Base-by-base conservation (phyloP, 345 rosid species). In the Pseudoturritis turrita region DNA sequence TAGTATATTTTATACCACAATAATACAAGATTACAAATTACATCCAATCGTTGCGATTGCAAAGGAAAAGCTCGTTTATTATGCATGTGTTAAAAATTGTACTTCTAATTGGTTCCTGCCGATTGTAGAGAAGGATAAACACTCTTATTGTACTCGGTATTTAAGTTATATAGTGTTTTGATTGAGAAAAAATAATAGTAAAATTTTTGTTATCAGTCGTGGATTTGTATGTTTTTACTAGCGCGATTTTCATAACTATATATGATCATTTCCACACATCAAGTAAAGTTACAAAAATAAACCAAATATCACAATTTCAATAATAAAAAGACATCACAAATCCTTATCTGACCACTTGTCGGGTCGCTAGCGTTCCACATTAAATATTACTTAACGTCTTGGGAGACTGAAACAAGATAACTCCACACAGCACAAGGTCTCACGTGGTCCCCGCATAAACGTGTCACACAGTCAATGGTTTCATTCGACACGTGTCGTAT, bases 401-500 rank as follows among this genome's bases (percentile, higher is more conserved):
- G 74, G 79, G 70, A 75, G 74, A 62, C 70, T 75, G 79, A 75
- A 25, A 68, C 64, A 62, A 75, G 70, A 75, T 75, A 75, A 68
- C 45, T 44, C 79, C 63, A 50, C 73, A 18, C 36, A 33, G 8
- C 36, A 26, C 57, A 68, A 62, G 58, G 70, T 23, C 52, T 62
- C 58, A 62, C 64, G 57, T 75, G 74, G 79, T 75, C 74, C 74
- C 68, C 14, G 44, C 55, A 3, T 14, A 74, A 14, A 75, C 74
- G 65, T 75, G 79, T 68, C 52, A 0, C 4, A 0, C 1, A 1
- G 1, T n/a, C 6, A 45, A 15, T 68, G 70, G 78, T 6, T 28
- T 3, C 1, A 25, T 0, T 18, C 2, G 22, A 75, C 79, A 75
- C 79, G 70, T 75, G 79, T 75, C 74, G 36, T 28, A 25, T 4